phyloP scores from a whole-genome alignment of 2,329 filamentous ascomycete species.

The Trichoderma polysporum region DNA sequence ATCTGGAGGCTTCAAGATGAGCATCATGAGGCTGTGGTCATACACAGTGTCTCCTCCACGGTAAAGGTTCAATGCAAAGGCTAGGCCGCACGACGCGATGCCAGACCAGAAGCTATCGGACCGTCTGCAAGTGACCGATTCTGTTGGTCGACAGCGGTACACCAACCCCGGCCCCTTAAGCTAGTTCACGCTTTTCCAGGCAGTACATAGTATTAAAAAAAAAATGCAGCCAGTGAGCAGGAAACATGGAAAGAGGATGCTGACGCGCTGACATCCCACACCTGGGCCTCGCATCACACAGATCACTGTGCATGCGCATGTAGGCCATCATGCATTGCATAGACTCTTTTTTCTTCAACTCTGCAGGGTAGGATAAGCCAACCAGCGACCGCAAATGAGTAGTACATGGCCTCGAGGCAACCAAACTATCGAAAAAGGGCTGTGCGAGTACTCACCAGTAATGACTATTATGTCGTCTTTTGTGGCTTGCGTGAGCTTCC shows the following conservation, averaged over 20 bases:
- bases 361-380: conserved; percentile 7
- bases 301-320: conserved; percentile 18
- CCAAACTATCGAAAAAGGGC: conserved; percentile 16
- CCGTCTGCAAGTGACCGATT: conserved; percentile 6
- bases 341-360: not conserved
- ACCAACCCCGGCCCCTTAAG: not conserved
- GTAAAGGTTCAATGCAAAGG: not conserved
- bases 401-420: not conserved
- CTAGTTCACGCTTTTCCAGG: not conserved
- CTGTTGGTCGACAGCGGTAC: not conserved
- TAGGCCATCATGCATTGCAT: conserved; percentile 18
- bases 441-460: conserved; percentile 1
- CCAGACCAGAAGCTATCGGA: conserved; percentile 16
- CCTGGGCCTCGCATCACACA: conserved; percentile 2
- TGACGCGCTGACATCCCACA: not conserved
- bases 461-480: not conserved
- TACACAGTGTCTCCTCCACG: conserved; percentile 3
- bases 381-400: not conserved
- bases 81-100: not conserved
- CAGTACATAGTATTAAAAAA: too few relatives aligned
- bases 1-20: not conserved
- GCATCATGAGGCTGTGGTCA: conserved; percentile 6
- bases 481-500: conserved; percentile 2
- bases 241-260: not conserved
- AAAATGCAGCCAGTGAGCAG: not conserved